A percentile compares a stretch with the other conserved stretches of the same genome.
Conservation (phyloP, 305 asterid species). For the Solanum aculeatissimum region DNA sequence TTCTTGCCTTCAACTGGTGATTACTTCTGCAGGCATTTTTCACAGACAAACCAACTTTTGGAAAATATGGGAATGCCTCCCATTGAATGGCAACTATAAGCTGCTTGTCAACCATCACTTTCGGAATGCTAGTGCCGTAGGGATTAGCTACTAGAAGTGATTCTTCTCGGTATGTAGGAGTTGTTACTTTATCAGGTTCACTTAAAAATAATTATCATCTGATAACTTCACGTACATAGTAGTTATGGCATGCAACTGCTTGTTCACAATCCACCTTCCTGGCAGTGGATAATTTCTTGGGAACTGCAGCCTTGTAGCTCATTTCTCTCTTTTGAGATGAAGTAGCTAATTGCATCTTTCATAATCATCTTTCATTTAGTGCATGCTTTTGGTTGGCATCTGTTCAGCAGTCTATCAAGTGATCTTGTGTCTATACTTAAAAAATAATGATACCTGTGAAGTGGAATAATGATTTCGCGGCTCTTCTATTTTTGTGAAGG, state of each 20-base stretch:
- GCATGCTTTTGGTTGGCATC: not conserved
- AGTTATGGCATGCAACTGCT: not conserved
- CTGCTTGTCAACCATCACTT: not conserved
- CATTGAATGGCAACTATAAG: slow-evolving; percentile 77
- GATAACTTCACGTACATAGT: not conserved
- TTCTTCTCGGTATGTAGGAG: not conserved
- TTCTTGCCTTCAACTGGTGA: not conserved
- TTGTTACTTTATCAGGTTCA: not conserved
- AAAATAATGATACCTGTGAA: not conserved
- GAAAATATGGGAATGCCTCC: slow-evolving; percentile 66
- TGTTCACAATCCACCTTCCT: not conserved
- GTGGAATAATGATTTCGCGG: not conserved
- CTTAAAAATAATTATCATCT: not conserved
- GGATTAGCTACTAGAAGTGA: not conserved
- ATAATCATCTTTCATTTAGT: not conserved
- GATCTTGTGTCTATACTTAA: not conserved
- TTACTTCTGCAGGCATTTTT: slow-evolving; percentile 57
- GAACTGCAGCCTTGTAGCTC: not conserved
- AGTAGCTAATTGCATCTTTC: not conserved
- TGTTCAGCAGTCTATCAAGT: not conserved
- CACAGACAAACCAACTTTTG: slow-evolving; percentile 66
- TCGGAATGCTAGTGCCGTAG: not conserved
- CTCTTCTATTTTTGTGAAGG: not conserved
- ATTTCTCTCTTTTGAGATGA: not conserved
- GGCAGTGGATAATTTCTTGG: not conserved